These are phyloP conservation scores for Didymella segeticola DNA, from an alignment of 2,329 filamentous ascomycete genomes.

Conservation along the genomic window DNA sequence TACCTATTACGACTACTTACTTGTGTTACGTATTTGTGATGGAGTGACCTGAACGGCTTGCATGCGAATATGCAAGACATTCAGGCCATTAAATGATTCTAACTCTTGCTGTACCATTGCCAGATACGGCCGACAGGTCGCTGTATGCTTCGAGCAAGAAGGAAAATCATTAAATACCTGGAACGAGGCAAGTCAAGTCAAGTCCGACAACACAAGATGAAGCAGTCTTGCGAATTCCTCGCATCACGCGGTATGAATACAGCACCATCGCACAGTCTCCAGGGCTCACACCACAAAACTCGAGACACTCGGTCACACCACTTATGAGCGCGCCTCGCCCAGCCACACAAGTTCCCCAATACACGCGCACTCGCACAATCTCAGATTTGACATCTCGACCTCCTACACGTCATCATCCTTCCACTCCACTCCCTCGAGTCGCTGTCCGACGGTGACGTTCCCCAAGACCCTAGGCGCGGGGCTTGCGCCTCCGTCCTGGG, in stretches of 20 bases:
- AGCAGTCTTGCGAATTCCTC: background rate
- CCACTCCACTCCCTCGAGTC: too few relatives aligned
- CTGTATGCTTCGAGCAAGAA: background rate
- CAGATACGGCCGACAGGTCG: background rate
- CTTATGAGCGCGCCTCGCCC: too few relatives aligned
- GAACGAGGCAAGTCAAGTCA: too few relatives aligned
- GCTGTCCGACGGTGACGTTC: conserved; percentile 4
- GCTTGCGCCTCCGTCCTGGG: background rate
- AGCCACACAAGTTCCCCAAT: too few relatives aligned
- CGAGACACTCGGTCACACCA: too few relatives aligned
- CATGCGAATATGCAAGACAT: background rate
- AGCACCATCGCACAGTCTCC: background rate
- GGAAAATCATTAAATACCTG: background rate
- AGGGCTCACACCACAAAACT: background rate
- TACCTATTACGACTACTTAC: background rate
- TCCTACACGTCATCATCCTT: conserved; percentile 1
- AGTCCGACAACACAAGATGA: too few relatives aligned
- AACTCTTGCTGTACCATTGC: too few relatives aligned
- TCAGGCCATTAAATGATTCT: too few relatives aligned
- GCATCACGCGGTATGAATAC: background rate
- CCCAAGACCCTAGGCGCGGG: conserved; percentile 11
- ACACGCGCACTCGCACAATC: too few relatives aligned
- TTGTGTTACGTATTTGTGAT: too few relatives aligned
- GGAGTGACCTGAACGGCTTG: background rate
- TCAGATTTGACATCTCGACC: too few relatives aligned